Conservation (phyloP, 257 asterid species). For the Ilex asprella region DNA sequence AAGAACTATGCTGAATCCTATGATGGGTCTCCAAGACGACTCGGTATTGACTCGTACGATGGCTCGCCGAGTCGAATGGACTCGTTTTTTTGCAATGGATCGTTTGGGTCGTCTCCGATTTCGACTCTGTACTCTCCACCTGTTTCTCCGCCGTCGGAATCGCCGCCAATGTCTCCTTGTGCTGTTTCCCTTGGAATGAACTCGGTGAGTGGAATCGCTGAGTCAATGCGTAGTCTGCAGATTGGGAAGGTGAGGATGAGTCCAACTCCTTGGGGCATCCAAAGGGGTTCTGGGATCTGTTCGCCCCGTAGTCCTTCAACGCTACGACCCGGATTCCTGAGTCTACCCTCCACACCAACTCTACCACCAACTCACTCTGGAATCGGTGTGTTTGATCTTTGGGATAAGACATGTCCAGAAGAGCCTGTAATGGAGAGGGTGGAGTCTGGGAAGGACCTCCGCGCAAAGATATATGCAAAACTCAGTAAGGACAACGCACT, state of each 20-base stretch:
- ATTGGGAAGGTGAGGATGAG: constrained; percentile 40
- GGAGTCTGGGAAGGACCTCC: constrained; percentile 67
- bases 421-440: constrained; percentile 81
- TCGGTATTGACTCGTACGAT: constrained; percentile 31
- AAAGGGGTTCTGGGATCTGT: constrained; percentile 35
- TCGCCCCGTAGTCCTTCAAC: constrained; percentile 53
- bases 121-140: constrained; percentile 36
- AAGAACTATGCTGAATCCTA: constrained; percentile 14
- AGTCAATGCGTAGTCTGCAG: constrained; percentile 58
- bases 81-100: constrained; percentile 4
- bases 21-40: constrained; percentile 35
- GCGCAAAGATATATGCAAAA: constrained; percentile 65
- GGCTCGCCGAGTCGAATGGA: constrained; percentile 31
- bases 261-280: constrained; percentile 52
- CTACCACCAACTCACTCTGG: constrained; percentile 30
- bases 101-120: constrained; percentile 20
- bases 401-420: constrained; percentile 42
- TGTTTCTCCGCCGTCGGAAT: no score
- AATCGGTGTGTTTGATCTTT: constrained; percentile 30
- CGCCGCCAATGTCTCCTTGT: constrained; percentile 35
- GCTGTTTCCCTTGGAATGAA: constrained; percentile 29
- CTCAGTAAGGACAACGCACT: constrained; percentile 72
- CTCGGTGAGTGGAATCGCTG: constrained; percentile 42
- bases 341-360: constrained; percentile 61
- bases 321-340: constrained; percentile 38